These are phyloP conservation scores for Thraustochytrium sp. DNA, from an alignment of 352 stramenopile genomes.

Conservation along the genomic window DNA sequence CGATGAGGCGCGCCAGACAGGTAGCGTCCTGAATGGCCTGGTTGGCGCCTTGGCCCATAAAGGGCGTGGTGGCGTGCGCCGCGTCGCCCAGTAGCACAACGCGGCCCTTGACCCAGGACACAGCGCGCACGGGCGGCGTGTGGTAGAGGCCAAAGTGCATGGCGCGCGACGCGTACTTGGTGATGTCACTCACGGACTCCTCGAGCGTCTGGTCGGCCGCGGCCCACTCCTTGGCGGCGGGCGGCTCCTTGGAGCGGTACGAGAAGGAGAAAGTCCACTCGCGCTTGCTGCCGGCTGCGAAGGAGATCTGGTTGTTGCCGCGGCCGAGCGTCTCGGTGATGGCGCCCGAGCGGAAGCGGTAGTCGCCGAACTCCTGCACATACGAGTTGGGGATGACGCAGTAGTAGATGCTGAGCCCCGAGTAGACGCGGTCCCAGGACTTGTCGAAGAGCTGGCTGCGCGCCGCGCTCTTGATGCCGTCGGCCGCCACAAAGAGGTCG, in stretches of 20 bases:
- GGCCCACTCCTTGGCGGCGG: background rate
- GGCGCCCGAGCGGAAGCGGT: background rate
- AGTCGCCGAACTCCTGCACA: background rate
- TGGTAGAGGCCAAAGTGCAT: slow-evolving; percentile 26
- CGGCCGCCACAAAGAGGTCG: slow-evolving; percentile 68
- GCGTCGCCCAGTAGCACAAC: slow-evolving; percentile 61
- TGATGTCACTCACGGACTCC: background rate
- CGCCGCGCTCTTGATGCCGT: slow-evolving; percentile 57
- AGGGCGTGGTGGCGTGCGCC: slow-evolving; percentile 68
- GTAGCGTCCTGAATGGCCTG: slow-evolving; percentile 65
- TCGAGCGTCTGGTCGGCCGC: background rate
- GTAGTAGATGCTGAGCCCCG: slow-evolving; percentile 8
- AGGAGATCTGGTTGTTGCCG: background rate
- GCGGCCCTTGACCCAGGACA: slow-evolving; percentile 30
- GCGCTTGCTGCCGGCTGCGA: background rate
- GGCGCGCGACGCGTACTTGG: background rate
- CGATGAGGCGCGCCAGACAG: slow-evolving; percentile 2
- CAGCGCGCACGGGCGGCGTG: background rate
- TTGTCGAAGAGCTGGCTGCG: background rate
- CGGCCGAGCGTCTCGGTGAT: background rate
- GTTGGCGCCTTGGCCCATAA: slow-evolving; percentile 71
- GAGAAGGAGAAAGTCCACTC: background rate
- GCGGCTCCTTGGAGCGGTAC: background rate
- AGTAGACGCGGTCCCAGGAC: background rate
- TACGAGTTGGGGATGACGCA: background rate